A percentile compares a stretch with the other conserved stretches of the same genome.
Conservation (phyloP, 768 basidiomycete species). For the Paxillus ammoniavirescens region DNA sequence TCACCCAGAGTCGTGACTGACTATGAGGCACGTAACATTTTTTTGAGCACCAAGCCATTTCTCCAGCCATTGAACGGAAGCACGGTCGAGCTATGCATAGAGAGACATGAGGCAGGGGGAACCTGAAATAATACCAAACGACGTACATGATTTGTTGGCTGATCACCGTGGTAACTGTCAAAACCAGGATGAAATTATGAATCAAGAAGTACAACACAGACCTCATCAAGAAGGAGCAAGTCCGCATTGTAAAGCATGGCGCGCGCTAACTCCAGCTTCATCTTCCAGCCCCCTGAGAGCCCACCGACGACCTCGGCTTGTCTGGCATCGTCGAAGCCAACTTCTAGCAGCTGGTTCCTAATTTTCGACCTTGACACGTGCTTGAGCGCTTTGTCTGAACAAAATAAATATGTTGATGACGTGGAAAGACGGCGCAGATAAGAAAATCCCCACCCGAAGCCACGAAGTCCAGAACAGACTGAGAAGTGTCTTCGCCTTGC, state of each 20-base stretch:
- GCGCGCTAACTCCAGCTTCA: slow-evolving; percentile 94
- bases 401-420: slow-evolving; percentile 1
- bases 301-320: slow-evolving; percentile 86
- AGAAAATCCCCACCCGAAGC: slow-evolving; percentile 58
- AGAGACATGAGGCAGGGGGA: slow-evolving; percentile 15
- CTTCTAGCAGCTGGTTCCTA: slow-evolving; percentile 74
- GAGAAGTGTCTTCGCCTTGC: slow-evolving; percentile 86
- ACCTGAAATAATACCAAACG: slow-evolving; percentile 14
- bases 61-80: slow-evolving; percentile 91
- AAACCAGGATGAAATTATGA: slow-evolving; percentile 14
- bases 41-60: slow-evolving; percentile 79
- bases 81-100: slow-evolving; percentile 62
- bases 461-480: slow-evolving; percentile 87
- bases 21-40: slow-evolving; percentile 86
- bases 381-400: slow-evolving; percentile 65
- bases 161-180: slow-evolving; percentile 27
- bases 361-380: slow-evolving; percentile 68
- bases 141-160: slow-evolving; percentile 91
- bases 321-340: slow-evolving; percentile 87
- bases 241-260: slow-evolving; percentile 97
- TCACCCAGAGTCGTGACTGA: slow-evolving; percentile 95
- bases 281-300: slow-evolving; percentile 98
- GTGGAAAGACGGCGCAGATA: slow-evolving; percentile 2
- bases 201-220: slow-evolving; percentile 30
- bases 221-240: slow-evolving; percentile 83